phyloP scores from a whole-genome alignment of 2,329 filamentous ascomycete genomes.

The Colletotrichum orbiculare region DNA sequence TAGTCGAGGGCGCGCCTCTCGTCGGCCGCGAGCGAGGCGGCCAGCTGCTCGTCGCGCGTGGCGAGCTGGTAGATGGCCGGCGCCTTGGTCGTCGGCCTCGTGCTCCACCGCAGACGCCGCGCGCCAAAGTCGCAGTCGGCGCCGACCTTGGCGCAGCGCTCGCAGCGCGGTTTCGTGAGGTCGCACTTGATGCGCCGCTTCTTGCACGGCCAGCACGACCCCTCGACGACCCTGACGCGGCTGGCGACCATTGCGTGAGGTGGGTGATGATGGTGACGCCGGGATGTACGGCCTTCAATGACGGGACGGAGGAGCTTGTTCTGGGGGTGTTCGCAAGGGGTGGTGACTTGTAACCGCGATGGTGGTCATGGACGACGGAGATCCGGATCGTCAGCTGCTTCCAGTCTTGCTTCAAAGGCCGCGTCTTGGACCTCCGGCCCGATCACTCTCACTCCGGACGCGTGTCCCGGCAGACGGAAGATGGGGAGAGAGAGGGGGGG shows the following conservation, averaged over 20 bases:
- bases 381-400: too few relatives aligned
- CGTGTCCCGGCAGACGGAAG: too few relatives aligned
- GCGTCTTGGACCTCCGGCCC: too few relatives aligned
- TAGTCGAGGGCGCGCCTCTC: slow-evolving; percentile 47
- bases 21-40: slow-evolving; percentile 41
- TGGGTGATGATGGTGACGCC: background rate
- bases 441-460: too few relatives aligned
- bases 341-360: too few relatives aligned
- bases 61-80: slow-evolving; percentile 45
- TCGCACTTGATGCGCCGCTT: slow-evolving; percentile 49
- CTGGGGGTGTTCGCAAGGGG: too few relatives aligned
- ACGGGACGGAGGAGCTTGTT: background rate
- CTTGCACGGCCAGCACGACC: slow-evolving; percentile 53
- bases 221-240: slow-evolving; percentile 37
- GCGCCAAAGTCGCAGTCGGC: slow-evolving; percentile 46
- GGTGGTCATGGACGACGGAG: too few relatives aligned
- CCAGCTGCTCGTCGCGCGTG: slow-evolving; percentile 38
- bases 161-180: slow-evolving; percentile 46
- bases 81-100: slow-evolving; percentile 46
- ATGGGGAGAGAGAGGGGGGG: too few relatives aligned
- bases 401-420: too few relatives aligned
- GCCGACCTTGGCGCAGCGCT: slow-evolving; percentile 43
- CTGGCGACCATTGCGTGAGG: slow-evolving; percentile 11
- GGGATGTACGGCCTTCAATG: background rate
- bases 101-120: slow-evolving; percentile 55